Conservation (phyloP, 257 asterid species). For the Solanum chilense region DNA sequence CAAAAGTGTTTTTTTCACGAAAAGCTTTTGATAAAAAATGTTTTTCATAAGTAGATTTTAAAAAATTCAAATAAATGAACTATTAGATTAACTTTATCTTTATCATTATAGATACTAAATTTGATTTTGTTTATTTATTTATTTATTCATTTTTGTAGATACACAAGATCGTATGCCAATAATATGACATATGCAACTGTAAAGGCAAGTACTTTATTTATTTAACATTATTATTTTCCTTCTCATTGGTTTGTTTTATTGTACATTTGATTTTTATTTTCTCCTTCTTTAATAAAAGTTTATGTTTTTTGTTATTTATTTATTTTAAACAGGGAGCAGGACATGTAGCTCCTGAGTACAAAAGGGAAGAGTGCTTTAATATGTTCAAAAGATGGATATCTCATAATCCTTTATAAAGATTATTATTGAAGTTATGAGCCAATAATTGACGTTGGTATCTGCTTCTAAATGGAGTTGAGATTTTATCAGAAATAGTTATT, state of each 20-base stretch:
- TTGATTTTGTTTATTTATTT: neutral
- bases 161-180: slow-evolving; percentile 26
- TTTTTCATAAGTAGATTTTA: neutral
- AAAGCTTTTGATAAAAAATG: too few species aligned
- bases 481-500: neutral
- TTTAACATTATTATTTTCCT: neutral
- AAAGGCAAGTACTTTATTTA: slow-evolving; percentile 15
- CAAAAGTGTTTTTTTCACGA: neutral
- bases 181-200: slow-evolving; percentile 37
- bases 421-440: neutral
- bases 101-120: neutral
- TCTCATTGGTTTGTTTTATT: neutral
- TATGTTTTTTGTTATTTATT: neutral
- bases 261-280: neutral
- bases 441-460: neutral
- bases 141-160: neutral
- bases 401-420: slow-evolving; percentile 9
- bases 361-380: slow-evolving; percentile 16
- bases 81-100: neutral
- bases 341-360: slow-evolving; percentile 24
- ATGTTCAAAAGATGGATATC: slow-evolving; percentile 44
- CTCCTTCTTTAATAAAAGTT: neutral
- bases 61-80: neutral
- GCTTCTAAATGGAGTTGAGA: neutral
- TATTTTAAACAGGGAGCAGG: slow-evolving; percentile 22